Conservation (phyloP, 345 rosid species). For the Rhodomyrtus tomentosa region DNA sequence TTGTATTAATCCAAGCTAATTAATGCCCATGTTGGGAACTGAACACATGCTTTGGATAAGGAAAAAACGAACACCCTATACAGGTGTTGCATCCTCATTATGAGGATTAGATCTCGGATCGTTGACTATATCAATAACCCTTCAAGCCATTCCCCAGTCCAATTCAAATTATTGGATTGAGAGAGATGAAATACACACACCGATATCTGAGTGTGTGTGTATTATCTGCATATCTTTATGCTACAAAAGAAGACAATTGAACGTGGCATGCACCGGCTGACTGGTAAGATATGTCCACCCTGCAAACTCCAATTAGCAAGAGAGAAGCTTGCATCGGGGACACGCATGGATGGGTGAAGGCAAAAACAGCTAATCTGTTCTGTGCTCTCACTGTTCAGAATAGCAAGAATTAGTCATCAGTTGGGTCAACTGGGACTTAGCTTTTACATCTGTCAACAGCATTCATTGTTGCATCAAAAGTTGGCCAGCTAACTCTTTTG, state of each 20-base stretch:
- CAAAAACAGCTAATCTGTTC: background rate
- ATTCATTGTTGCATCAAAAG: background rate
- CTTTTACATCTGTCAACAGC: background rate
- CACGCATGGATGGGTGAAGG: background rate
- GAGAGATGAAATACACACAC: background rate
- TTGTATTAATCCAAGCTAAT: too few species aligned
- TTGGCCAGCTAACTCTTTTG: background rate
- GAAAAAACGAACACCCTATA: background rate
- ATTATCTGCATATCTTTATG: background rate
- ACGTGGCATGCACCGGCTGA: background rate
- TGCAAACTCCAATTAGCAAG: background rate
- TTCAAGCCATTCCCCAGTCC: background rate
- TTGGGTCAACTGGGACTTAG: background rate
- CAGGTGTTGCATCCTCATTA: background rate
- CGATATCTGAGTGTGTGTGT: too few species aligned
- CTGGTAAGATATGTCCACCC: background rate
- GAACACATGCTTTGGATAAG: background rate
- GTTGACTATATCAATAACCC: background rate
- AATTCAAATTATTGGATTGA: background rate
- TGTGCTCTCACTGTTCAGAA: background rate
- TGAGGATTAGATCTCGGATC: background rate
- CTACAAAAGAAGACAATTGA: background rate
- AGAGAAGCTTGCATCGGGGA: background rate
- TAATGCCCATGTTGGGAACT: background rate
- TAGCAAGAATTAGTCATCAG: background rate